A percentile compares a stretch with the other conserved stretches of the same genome.
phyloP scores from a whole-genome alignment of 2,329 filamentous ascomycete genomes.

The Fusarium agapanthi region DNA sequence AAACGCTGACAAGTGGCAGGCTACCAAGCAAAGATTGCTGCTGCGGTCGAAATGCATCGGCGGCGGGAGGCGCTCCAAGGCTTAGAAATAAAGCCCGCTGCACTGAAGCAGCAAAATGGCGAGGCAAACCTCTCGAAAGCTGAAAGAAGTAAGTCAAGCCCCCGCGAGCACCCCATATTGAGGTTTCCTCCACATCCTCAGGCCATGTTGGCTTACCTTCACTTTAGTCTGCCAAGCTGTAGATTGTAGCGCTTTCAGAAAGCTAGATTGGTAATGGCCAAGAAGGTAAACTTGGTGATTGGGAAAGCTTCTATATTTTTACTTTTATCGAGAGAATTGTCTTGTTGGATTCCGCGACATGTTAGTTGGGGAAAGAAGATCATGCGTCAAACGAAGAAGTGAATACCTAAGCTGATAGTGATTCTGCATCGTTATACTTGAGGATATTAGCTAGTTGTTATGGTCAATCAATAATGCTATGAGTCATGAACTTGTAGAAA shows the following conservation, averaged over 20 bases:
- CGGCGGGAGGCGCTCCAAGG: not conserved
- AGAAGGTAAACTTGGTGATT: too few relatives aligned
- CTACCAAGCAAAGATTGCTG: not conserved
- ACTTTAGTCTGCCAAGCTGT: not conserved
- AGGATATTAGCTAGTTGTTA: accelerated
- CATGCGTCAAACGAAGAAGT: not conserved
- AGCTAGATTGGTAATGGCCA: not conserved
- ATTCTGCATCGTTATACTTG: accelerated
- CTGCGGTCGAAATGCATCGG: not conserved
- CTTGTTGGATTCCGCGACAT: accelerated
- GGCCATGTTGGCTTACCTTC: accelerated
- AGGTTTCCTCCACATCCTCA: too few relatives aligned
- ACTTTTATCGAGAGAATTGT: accelerated
- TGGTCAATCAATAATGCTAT: not conserved
- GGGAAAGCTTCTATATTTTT: accelerated
- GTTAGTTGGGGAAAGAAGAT: accelerated
- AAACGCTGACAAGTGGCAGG: not conserved
- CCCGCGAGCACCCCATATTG: accelerated
- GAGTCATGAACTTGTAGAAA: too few relatives aligned
- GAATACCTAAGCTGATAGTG: accelerated
- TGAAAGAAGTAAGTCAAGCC: not conserved
- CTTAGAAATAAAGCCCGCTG: not conserved
- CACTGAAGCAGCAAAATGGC: not conserved
- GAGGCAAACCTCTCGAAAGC: not conserved
- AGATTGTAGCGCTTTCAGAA: not conserved